These are phyloP conservation scores for Homolaphlyctis polyrhiza DNA, from an alignment of 371 early-diverging fungal genomes.

Conservation along the genomic window DNA sequence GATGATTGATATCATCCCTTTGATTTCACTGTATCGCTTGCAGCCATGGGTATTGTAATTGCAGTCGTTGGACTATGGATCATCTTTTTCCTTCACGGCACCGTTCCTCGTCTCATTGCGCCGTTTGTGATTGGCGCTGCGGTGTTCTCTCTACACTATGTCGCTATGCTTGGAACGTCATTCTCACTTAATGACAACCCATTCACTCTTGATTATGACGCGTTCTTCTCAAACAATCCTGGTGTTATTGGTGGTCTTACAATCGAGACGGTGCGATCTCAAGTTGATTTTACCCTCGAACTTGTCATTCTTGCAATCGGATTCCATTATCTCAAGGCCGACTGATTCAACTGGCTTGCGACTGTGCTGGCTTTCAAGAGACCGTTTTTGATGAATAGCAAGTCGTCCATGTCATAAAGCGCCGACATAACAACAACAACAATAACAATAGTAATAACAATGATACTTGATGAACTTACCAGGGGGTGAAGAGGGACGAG, in stretches of 20 bases:
- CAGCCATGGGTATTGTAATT: slow-evolving; percentile 8
- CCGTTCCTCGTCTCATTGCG: not conserved
- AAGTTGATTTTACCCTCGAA: slow-evolving; percentile 10
- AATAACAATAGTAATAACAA: too few species aligned
- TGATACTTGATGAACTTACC: too few species aligned
- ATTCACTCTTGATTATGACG: not conserved
- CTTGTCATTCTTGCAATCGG: slow-evolving; percentile 6
- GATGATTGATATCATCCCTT: too few species aligned
- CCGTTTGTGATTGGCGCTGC: slow-evolving; percentile 14
- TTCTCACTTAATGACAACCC: not conserved
- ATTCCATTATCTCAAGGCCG: not conserved
- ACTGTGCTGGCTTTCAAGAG: too few species aligned
- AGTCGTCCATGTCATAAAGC: too few species aligned
- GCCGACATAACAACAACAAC: too few species aligned
- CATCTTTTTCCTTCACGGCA: slow-evolving; percentile 12
- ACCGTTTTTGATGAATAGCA: too few species aligned
- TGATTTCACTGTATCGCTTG: too few species aligned
- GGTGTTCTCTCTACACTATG: slow-evolving; percentile 14
- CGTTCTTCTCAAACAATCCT: not conserved
- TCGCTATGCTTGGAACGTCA: slow-evolving; percentile 3
- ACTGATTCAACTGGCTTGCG: not conserved
- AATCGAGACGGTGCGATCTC: slow-evolving; percentile 4
- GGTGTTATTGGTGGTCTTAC: slow-evolving; percentile 1
- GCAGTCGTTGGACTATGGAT: slow-evolving; percentile 14
- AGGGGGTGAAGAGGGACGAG: too few species aligned